Percentiles rank a stretch among this genome's conserved stretches.
These are phyloP conservation scores for Tuber brumale DNA, from an alignment of 495 filamentous ascomycete genomes.

Conservation along the genomic window DNA sequence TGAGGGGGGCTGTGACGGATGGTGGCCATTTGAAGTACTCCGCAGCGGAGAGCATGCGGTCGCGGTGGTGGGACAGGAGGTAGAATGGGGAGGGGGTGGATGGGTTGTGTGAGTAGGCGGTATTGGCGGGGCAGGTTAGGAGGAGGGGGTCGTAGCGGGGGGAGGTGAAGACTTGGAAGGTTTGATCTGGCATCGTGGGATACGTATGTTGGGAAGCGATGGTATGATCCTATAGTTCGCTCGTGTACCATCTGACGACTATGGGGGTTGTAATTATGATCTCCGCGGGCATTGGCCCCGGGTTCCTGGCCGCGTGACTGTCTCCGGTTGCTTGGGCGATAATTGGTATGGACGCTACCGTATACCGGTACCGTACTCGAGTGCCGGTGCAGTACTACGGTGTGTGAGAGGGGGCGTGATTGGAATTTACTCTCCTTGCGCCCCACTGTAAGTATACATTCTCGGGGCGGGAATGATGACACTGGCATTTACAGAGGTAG, in stretches of 20 bases:
- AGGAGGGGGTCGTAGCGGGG: slow-evolving; percentile 64
- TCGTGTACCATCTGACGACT: background rate
- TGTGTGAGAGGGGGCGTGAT: too few relatives aligned
- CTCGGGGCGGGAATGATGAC: too few relatives aligned
- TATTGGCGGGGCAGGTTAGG: slow-evolving; percentile 44
- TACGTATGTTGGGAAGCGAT: background rate
- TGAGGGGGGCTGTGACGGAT: slow-evolving; percentile 9
- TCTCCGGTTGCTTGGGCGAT: background rate
- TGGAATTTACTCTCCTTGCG: too few relatives aligned
- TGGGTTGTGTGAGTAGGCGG: slow-evolving; percentile 41
- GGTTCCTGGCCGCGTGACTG: background rate
- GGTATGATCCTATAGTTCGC: background rate
- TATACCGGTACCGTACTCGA: background rate
- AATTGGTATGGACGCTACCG: background rate
- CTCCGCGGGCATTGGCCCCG: background rate
- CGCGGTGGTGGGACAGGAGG: slow-evolving; percentile 72
- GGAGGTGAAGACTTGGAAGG: slow-evolving; percentile 37
- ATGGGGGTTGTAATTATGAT: background rate
- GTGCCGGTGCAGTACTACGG: too few relatives aligned
- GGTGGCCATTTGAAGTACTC: slow-evolving; percentile 55
- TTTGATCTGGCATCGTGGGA: background rate
- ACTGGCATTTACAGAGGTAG: too few relatives aligned
- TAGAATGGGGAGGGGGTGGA: slow-evolving; percentile 52
- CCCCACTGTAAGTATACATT: too few relatives aligned
- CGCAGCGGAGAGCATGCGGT: slow-evolving; percentile 70